Evolutionary conservation across 2,329 filamentous ascomycete genomes (phyloP).

Genomic region (Cercospora sp.): DNA sequence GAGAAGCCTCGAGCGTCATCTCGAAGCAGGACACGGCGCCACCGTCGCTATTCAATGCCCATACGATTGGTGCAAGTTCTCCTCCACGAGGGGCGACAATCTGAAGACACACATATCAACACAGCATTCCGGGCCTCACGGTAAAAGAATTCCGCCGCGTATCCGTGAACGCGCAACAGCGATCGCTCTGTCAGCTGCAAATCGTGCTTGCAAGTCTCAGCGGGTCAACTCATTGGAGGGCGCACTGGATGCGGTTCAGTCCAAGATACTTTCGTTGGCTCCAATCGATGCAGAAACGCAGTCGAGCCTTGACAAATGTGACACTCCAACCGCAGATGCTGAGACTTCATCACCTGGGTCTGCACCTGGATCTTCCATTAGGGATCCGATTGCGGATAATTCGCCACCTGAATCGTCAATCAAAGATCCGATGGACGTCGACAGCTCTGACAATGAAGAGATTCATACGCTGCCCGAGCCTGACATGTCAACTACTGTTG

Average conservation of each 20-base stretch:
- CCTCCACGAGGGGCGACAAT: not conserved
- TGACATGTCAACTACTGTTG: not conserved
- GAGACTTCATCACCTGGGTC: not conserved
- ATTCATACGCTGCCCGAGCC: not conserved
- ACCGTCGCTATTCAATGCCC: not conserved
- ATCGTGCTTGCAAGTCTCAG: not conserved
- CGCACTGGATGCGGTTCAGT: not conserved
- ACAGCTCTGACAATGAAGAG: not conserved
- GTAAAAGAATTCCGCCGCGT: not conserved
- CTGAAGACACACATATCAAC: not conserved
- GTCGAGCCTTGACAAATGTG: not conserved
- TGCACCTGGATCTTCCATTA: not conserved
- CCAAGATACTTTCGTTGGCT: not conserved
- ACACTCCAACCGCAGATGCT: not conserved
- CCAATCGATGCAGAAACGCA: not conserved
- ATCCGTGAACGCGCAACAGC: not conserved
- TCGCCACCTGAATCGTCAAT: not conserved
- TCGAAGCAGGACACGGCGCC: not conserved
- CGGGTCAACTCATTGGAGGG: not conserved
- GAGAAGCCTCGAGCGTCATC: conserved; percentile 2
- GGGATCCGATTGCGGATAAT: not conserved
- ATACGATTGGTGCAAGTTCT: not conserved
- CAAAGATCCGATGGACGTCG: not conserved
- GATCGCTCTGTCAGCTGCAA: not conserved
- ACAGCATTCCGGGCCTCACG: conserved; percentile 1